Evolutionary conservation across 352 stramenopile genomes (phyloP).

Genomic region (Phytophthora cactorum): DNA sequence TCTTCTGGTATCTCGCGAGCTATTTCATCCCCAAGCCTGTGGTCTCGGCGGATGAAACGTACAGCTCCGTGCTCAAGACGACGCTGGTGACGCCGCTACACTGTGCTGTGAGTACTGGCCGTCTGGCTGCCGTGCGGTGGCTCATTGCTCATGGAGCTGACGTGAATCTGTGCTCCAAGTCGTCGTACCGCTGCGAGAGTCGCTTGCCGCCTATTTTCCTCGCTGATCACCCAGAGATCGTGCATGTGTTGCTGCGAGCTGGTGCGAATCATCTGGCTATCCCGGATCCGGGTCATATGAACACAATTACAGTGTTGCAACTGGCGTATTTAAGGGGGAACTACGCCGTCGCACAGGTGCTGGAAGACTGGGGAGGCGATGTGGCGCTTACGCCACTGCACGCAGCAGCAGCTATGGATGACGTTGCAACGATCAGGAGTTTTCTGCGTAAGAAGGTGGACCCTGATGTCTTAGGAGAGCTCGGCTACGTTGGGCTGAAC

Average conservation of each 20-base stretch:
- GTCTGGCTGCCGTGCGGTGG: constrained; percentile 75
- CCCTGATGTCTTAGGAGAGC: constrained; percentile 77
- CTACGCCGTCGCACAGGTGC: constrained; percentile 78
- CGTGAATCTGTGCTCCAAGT: constrained; percentile 81
- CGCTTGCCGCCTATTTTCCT: constrained; percentile 82
- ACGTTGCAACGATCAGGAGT: constrained; percentile 62
- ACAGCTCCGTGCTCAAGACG: constrained; percentile 72
- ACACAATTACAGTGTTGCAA: constrained; percentile 86
- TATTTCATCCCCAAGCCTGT: constrained; percentile 78
- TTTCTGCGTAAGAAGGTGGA: constrained; percentile 77
- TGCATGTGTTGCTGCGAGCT: constrained; percentile 65
- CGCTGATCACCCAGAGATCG: constrained; percentile 82
- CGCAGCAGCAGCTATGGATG: constrained; percentile 73
- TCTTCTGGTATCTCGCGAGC: constrained; percentile 85
- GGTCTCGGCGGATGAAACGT: constrained; percentile 65
- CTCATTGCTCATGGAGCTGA: constrained; percentile 74
- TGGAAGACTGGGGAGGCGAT: constrained; percentile 86
- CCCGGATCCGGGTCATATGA: constrained; percentile 82
- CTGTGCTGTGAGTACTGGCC: constrained; percentile 79
- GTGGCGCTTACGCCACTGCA: constrained; percentile 83
- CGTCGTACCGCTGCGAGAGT: constrained; percentile 68
- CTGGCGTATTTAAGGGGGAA: constrained; percentile 82
- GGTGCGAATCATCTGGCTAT: constrained; percentile 83
- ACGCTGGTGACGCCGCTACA: constrained; percentile 80
- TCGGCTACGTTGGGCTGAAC: constrained; percentile 83